Evolutionary conservation across 2,329 filamentous ascomycete species (phyloP).

Genomic region (Meredithiella fracta): DNA sequence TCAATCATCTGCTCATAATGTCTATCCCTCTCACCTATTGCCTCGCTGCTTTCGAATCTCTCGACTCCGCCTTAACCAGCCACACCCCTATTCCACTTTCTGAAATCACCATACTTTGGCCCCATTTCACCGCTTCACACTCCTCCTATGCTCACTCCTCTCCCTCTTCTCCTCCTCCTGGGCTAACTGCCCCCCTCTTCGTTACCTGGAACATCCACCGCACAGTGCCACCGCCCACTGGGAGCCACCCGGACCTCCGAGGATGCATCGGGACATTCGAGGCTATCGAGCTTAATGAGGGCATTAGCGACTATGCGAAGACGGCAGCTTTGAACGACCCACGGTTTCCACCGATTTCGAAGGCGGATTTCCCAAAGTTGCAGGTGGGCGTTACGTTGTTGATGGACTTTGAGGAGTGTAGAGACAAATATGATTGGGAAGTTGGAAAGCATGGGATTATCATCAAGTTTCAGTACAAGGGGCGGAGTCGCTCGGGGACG

Average conservation of each 20-base stretch:
- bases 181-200: constrained; percentile 22
- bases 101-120: constrained; percentile 52
- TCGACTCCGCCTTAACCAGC: constrained; percentile 58
- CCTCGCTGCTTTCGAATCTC: constrained; percentile 80
- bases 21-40: constrained; percentile 54
- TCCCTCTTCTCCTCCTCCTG: constrained; percentile 19
- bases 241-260: constrained; percentile 44
- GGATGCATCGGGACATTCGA: constrained; percentile 97
- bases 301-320: constrained; percentile 64
- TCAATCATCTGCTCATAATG: constrained; percentile 27
- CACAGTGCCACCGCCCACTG: constrained; percentile 25
- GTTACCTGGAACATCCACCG: constrained; percentile 15
- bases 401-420: constrained; percentile 65
- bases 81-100: constrained; percentile 50
- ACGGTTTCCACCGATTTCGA: constrained; percentile 41
- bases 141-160: constrained; percentile 14
- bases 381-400: constrained; percentile 64
- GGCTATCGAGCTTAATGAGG: constrained; percentile 51
- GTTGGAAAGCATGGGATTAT: constrained; percentile 75
- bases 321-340: constrained; percentile 55
- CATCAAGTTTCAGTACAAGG: constrained; percentile 64
- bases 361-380: constrained; percentile 38
- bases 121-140: constrained; percentile 21
- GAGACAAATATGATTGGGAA: constrained; percentile 65
- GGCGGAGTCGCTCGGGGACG: constrained; percentile 62